Conservation (phyloP, 1,284 basidiomycete species). For the Naganishia sp. region DNA sequence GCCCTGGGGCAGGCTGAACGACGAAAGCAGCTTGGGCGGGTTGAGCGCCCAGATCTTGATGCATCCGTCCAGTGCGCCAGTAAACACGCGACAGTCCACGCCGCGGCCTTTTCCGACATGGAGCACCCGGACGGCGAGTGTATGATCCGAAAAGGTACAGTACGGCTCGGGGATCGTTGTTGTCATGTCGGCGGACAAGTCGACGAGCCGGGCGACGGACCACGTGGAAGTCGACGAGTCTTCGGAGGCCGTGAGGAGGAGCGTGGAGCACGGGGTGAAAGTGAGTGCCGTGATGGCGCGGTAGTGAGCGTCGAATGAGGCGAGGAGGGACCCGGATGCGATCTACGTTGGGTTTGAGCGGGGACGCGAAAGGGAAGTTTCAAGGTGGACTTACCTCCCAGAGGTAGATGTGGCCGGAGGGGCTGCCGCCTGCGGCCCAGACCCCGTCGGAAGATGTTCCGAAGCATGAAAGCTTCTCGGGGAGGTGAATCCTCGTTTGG, state of each 20-base stretch:
- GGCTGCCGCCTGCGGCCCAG: slow-evolving; percentile 82
- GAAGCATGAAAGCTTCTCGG: slow-evolving; percentile 81
- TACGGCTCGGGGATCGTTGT: slow-evolving; percentile 66
- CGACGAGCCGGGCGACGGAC: slow-evolving; percentile 57
- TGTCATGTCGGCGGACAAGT: slow-evolving; percentile 68
- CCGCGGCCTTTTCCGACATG: slow-evolving; percentile 75
- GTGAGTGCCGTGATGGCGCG: slow-evolving; percentile 77
- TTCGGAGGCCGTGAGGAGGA: slow-evolving; percentile 80
- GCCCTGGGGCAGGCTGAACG: slow-evolving; percentile 76
- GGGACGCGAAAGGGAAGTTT: background rate
- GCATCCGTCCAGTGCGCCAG: slow-evolving; percentile 83
- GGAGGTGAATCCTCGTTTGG: slow-evolving; percentile 78
- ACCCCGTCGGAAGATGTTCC: slow-evolving; percentile 70
- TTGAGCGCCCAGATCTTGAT: slow-evolving; percentile 87
- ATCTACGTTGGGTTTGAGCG: slow-evolving; percentile 59
- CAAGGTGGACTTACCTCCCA: slow-evolving; percentile 78
- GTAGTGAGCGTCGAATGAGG: slow-evolving; percentile 93
- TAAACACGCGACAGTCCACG: slow-evolving; percentile 74
- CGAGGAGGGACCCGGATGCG: slow-evolving; percentile 81
- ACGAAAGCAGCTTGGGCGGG: slow-evolving; percentile 74
- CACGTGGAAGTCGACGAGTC: slow-evolving; percentile 79
- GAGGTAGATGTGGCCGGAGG: slow-evolving; percentile 83
- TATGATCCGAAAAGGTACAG: slow-evolving; percentile 84
- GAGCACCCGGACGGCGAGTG: slow-evolving; percentile 81
- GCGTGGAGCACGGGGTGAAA: slow-evolving; percentile 76